Base-by-base conservation (phyloP, 2,329 filamentous ascomycete species). In the Gremmenia infestans region DNA sequence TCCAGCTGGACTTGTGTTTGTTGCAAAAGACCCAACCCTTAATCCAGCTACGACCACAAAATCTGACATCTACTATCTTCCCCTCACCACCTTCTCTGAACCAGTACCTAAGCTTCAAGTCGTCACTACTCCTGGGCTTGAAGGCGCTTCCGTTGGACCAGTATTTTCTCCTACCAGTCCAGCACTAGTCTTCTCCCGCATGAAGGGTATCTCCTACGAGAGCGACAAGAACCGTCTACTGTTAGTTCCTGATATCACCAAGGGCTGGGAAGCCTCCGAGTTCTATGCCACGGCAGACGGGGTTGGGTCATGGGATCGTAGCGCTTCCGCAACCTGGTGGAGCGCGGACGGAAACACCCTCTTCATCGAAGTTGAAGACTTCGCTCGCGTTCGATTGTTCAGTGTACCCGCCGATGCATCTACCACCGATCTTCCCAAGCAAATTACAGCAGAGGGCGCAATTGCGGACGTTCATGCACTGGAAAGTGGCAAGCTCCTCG, bases 121-220 rank as follows among this genome's bases (percentile, higher is more conserved):
- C 6, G 46, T 65, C 19, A 39, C 45, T 12, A 67, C 63, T 12
- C 63, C 63, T 4, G 47, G 50, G 5, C 54, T 65, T n/a, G 56
- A 63, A 46, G 64, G 64, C 17, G 60, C 60, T 35, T 67, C 63
- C 1, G 48, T 49, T 4, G 40, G 23, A 1, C 89, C 90, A 0
- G 78, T 80, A 0, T 95, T 95, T 72, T 91, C 89, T 3, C 82
- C 82, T 2, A 79, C 85, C 63, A 88, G 90, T 8, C 79, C 76
- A 35, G 79, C 81, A 58, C 74, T 92, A 22, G 89, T 83, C 1
- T 96, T 95, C 69, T 76, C 89, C 42, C 84, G 87, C 59, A 94
- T 93, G 89, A 80, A 81, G 57, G 79, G 80, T 48, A 78, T 82
- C 50, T 82, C 86, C 54, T 95, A 96, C 68, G 91, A 96, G 71